Evolutionary conservation across 192 early-diverging fungal genomes (phyloP), one percentile per base, ranked within the genome.

Genomic region (Mortierella hygrophila): DNA sequence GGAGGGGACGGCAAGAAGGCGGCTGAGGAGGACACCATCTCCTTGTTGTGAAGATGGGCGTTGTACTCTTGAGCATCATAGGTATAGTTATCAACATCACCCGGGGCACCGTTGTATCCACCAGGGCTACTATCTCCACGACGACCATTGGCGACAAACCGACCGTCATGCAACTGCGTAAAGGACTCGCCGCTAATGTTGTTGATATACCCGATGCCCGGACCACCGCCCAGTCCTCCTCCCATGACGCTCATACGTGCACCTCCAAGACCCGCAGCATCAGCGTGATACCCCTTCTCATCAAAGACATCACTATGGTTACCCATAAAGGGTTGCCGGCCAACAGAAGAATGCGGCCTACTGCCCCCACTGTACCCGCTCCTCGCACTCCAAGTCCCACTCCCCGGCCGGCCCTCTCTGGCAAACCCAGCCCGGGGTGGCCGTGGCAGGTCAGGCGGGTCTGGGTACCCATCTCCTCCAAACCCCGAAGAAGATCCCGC

Each of bases 381-480:
- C 6, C 76, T 18, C 49, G 42, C 23, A 26, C 71, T 41, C 40
- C 57, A 44, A n/a, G 38, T 11, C 49, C 74, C 38, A 46, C 80
- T 81, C 1, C n/a, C 16, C 18, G 68, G 69, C n/a, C 80, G 75
- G 3, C 23, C 47, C 57, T 73, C 71, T 68, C 68, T 70, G 13
- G n/a, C 8, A 29, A 65, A 65, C 29, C 60, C 60, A 65, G 60
- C 57, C 35, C 47, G 40, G 68, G 15, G 81, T 0, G 20, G 81
- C 29, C 46, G 40, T 77, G 38, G 81, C 46, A 26, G 44, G 71
- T 32, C 44, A 21, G 46, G 57, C 6, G 72, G 79, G 23, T 78
- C 84, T 1, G 84, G 84, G 42, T 86, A 86, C 42, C 79, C 84
- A 40, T 72, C 60, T 15, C 23, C 55, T 26, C 60, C 60, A 65